Evolutionary conservation across 495 filamentous ascomycete species (phyloP).

Genomic region (Corynascus novoguineensis): DNA sequence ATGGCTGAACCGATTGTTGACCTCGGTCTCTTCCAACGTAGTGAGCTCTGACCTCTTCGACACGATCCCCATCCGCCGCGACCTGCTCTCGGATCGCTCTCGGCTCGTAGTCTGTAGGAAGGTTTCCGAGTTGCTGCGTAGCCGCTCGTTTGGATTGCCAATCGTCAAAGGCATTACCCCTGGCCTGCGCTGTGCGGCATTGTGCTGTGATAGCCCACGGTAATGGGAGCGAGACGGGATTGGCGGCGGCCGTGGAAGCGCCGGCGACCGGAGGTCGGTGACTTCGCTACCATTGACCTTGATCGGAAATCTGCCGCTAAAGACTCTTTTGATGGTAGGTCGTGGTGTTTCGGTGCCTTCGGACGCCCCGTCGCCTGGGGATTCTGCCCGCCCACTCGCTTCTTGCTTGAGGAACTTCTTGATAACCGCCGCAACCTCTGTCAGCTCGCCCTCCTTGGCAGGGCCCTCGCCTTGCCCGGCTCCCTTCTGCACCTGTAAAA

Average conservation of each 20-base stretch:
- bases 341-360: constrained; percentile 67
- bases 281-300: constrained; percentile 60
- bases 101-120: constrained; percentile 50
- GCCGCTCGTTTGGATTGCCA: constrained; percentile 68
- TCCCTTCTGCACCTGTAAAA: constrained; percentile 45
- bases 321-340: constrained; percentile 61
- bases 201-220: constrained; percentile 70
- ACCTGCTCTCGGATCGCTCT: constrained; percentile 45
- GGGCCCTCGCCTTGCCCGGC: constrained; percentile 41
- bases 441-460: constrained; percentile 45
- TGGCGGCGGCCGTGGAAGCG: constrained; percentile 59
- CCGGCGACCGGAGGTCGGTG: constrained; percentile 59
- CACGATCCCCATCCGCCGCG: constrained; percentile 80
- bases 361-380: constrained; percentile 58
- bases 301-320: constrained; percentile 78
- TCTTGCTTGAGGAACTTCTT: constrained; percentile 70
- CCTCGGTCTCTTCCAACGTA: constrained; percentile 66
- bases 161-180: constrained; percentile 62
- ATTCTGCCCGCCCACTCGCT: constrained; percentile 50
- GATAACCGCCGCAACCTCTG: constrained; percentile 62
- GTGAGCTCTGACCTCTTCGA: constrained; percentile 67
- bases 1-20: constrained; percentile 68
- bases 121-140: constrained; percentile 87
- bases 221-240: constrained; percentile 74
- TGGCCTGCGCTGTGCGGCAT: constrained; percentile 57